A percentile compares a stretch with the other conserved stretches of the same genome.
Conservation (phyloP, 352 stramenopile species). For the Halophytophthora batemanensis region DNA sequence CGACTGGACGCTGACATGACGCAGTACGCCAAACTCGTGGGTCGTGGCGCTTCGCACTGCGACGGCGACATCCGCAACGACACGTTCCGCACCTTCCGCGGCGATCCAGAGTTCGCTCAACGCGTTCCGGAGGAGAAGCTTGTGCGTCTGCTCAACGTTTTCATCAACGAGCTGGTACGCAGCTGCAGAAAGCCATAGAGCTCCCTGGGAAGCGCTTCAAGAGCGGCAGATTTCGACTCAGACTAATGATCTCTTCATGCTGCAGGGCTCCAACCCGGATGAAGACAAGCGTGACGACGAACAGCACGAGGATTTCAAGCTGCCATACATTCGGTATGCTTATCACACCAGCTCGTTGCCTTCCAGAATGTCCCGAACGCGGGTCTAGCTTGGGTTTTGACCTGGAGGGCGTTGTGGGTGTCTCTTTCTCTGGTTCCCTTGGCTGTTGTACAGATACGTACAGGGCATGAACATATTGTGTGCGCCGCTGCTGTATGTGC, state of each 20-base stretch:
- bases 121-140: constrained; percentile 90
- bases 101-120: constrained; percentile 83
- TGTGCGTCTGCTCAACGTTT: constrained; percentile 89
- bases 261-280: constrained; percentile 25
- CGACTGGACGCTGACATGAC: constrained; percentile 50
- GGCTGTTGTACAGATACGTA: constrained; percentile 61
- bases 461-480: constrained; percentile 92
- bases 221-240: too few species aligned
- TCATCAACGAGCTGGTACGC: constrained; percentile 81
- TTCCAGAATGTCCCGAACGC: too few species aligned
- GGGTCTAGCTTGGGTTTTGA: too few species aligned
- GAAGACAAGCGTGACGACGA: constrained; percentile 18
- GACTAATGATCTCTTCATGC: too few species aligned
- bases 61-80: constrained; percentile 91
- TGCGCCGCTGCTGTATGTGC: constrained; percentile 89
- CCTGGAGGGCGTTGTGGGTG: too few species aligned
- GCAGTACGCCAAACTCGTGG: constrained; percentile 71
- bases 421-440: neutral
- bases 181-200: too few species aligned
- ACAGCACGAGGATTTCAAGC: constrained; percentile 25
- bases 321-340: constrained; percentile 48
- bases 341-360: too few species aligned
- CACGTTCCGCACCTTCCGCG: constrained; percentile 90
- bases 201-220: too few species aligned
- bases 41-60: constrained; percentile 69